Conservation (phyloP, 2,329 filamentous ascomycete species). For the Penicillium sp. region DNA sequence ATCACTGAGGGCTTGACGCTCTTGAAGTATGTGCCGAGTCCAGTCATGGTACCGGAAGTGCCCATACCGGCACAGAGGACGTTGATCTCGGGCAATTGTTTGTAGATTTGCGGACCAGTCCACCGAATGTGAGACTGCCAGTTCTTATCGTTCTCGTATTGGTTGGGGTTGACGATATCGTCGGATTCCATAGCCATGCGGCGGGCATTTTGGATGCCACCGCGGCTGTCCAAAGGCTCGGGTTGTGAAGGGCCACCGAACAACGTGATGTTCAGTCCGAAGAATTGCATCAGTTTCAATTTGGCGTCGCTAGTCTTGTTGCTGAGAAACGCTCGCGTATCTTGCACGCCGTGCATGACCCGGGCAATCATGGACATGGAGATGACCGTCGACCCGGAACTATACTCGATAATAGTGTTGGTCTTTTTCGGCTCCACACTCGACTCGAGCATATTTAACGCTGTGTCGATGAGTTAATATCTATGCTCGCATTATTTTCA, state of each 20-base stretch:
- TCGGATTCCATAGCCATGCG: slow-evolving; percentile 48
- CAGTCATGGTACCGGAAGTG: slow-evolving; percentile 58
- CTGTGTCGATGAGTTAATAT: slow-evolving; percentile 32
- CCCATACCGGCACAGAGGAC: slow-evolving; percentile 63
- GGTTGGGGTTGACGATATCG: slow-evolving; percentile 57
- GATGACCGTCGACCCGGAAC: slow-evolving; percentile 65
- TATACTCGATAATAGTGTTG: slow-evolving; percentile 62
- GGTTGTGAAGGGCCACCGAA: slow-evolving; percentile 65
- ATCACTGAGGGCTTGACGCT: slow-evolving; percentile 47
- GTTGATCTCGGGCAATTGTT: slow-evolving; percentile 61
- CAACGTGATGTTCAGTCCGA: slow-evolving; percentile 61
- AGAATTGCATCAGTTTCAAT: slow-evolving; percentile 62
- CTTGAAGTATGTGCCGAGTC: slow-evolving; percentile 57
- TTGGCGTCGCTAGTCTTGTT: slow-evolving; percentile 63
- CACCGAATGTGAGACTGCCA: slow-evolving; percentile 57
- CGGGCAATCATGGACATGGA: slow-evolving; percentile 62
- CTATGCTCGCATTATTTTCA: background rate
- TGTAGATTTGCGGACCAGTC: slow-evolving; percentile 63
- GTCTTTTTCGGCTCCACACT: slow-evolving; percentile 50
- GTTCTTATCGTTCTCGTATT: slow-evolving; percentile 59
- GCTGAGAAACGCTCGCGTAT: slow-evolving; percentile 60
- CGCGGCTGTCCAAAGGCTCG: slow-evolving; percentile 58
- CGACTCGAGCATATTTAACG: slow-evolving; percentile 56
- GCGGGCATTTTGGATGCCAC: slow-evolving; percentile 57
- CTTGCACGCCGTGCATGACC: slow-evolving; percentile 55